Base-by-base conservation (phyloP, 1,139 yeast species). In the Yamadazyma trypodendri region DNA sequence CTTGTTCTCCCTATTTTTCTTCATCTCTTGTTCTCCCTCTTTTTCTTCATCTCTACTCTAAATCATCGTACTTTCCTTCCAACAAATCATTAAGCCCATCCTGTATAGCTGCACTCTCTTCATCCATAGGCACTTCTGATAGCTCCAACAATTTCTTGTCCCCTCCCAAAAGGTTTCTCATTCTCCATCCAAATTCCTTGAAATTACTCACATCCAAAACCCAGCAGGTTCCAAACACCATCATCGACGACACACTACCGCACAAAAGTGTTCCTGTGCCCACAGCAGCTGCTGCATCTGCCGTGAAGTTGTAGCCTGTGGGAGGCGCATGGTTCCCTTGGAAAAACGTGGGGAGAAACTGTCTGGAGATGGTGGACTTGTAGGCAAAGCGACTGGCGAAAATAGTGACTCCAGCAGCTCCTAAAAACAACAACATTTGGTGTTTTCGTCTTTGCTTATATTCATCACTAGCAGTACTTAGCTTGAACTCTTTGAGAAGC, bases 251-350 rank as follows among this genome's bases (percentile, higher is more conserved):
- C 0, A 88, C 77, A 2, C 88, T 75, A 0, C 81, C 74, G 7
- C 96, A 86, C 21, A 89, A 64, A 33, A 85, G 61, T 0, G 95
- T 77, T 0, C 96, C 95, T 28, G 87, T 81, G 0, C 85, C 80
- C 4, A 90, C 89, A 0, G 97, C 97, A 25, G 81, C 81, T 21
- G 88, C 79, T 2, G 96, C 97, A 59, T 90, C 97, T 35, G 79
- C 75, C 43, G 87, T 80, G 58, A 84, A 80, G 35, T 84, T 84
- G 56, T 84, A 85, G 33, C 82, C 74, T 3, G 65, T 50, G 2
- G 96, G 96, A 1, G 95, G 95, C 34, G 79, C 75, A 53, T 89
- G 92, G 60, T 90, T 90, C 11, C 92, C 89, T 52, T 87, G 89
- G 59, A 87, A 90, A 50, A 81, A 70, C 18, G 77, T 75, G 6